Evolutionary conservation across 257 asterid genomes (phyloP), one percentile per base, ranked within the genome.

Genomic region (Verbena officinalis): DNA sequence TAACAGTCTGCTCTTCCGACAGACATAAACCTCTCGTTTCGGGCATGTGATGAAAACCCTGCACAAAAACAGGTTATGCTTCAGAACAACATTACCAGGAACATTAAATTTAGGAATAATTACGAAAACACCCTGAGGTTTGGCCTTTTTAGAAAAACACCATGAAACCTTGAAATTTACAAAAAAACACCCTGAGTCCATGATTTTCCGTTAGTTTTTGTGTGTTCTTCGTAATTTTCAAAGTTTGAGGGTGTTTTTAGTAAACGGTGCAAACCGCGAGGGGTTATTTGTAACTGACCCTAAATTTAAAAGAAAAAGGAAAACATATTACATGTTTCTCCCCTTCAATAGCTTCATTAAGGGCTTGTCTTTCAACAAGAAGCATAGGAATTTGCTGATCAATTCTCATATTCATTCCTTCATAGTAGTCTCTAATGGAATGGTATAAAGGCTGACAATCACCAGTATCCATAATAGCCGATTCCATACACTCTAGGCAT

Each of bases 31-130:
- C 93, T 73, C 96, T 79, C 0, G 93, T 87, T 73, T 85, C 93
- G n/a, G 96, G 96, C 85, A 83, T 77, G 77, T 85, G 93, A 79
- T 83, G 96, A 57, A 79, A 75, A 44, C 94, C 96, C 96, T 87
- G 81, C 6, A 52, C 46, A 2, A 2, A 20, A 70, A 36, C 1
- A 36, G 11, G 46, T 11, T 42, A 42, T 42, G 46, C 46, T 42
- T 42, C 3, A 42, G 15, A 13, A 42, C 4, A 11, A 12, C 16
- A 42, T 42, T 42, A 12, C 11, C 15, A 11, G 12, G 46, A 42
- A 5, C 43, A 38, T 38, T 13, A 38, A 38, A 38, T 7, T 38
- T n/a, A n/a, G n/a, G n/a, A n/a, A n/a, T n/a, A n/a, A n/a, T n/a
- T n/a, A n/a, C n/a, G n/a, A n/a, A n/a, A n/a, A n/a, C n/a, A n/a